These are phyloP conservation scores for Fraxinus sp. DNA, from an alignment of 305 asterid species.

Conservation along the genomic window DNA sequence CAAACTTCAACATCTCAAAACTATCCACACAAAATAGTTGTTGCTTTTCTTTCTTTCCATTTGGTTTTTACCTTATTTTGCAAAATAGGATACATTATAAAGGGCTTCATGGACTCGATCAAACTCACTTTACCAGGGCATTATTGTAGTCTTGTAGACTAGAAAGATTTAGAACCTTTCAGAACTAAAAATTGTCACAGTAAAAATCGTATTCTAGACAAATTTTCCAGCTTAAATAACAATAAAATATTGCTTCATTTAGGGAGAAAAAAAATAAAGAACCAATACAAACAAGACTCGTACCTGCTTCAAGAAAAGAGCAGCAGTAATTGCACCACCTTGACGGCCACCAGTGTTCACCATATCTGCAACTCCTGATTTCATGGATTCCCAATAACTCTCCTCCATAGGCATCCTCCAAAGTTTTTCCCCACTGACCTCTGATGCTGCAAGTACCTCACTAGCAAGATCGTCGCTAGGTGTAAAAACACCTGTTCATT, in stretches of 20 bases:
- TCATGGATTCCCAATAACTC: constrained; percentile 90
- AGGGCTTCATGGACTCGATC: neutral
- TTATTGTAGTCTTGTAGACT: neutral
- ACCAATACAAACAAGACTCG: neutral
- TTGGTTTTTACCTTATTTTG: neutral
- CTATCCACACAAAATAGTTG: neutral
- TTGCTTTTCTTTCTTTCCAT: neutral
- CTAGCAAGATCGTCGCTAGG: constrained; percentile 84
- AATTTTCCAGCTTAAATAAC: neutral
- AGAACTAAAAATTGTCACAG: neutral
- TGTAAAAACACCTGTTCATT: constrained; percentile 69
- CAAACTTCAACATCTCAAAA: neutral
- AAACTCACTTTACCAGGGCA: neutral
- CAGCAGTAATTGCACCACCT: constrained; percentile 93
- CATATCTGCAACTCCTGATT: constrained; percentile 97
- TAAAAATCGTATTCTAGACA: neutral
- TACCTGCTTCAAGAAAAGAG: constrained; percentile 98
- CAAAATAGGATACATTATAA: neutral
- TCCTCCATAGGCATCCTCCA: constrained; percentile 97
- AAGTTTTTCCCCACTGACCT: constrained; percentile 73
- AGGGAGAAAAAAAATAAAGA: neutral
- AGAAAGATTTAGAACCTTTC: neutral
- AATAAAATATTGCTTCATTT: neutral
- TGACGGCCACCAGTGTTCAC: constrained; percentile 90
- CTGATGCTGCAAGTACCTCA: constrained; percentile 78